These are phyloP conservation scores for Xylaria sp. DNA, from an alignment of 2,329 filamentous ascomycete genomes.

Conservation along the genomic window DNA sequence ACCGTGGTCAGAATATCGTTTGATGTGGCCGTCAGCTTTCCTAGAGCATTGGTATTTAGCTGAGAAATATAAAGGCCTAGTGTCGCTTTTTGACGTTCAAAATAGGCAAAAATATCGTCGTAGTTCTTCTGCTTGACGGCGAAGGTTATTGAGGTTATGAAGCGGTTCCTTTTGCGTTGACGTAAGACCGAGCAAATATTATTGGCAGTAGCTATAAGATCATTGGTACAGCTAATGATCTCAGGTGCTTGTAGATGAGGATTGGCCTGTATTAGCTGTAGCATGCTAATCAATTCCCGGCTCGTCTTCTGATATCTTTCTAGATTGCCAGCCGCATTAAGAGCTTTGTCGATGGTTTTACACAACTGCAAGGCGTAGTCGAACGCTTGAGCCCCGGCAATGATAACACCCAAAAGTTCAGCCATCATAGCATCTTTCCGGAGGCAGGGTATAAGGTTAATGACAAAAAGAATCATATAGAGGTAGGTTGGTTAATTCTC, in stretches of 20 bases:
- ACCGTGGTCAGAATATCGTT: slow-evolving; percentile 1
- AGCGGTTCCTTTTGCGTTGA: slow-evolving; percentile 1
- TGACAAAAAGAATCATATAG: neutral
- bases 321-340: neutral
- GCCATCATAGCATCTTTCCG: neutral
- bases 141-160: slow-evolving; percentile 12
- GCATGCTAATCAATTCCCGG: neutral
- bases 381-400: neutral
- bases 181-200: neutral
- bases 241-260: slow-evolving; percentile 3
- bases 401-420: neutral
- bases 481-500: neutral
- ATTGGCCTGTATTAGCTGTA: slow-evolving; percentile 7
- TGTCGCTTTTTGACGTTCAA: slow-evolving; percentile 11
- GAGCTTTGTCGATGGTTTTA: slow-evolving; percentile 3
- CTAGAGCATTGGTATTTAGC: neutral
- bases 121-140: slow-evolving; percentile 8
- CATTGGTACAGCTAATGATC: slow-evolving; percentile 7
- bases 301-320: slow-evolving; percentile 16
- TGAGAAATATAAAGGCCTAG: slow-evolving; percentile 8
- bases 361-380: slow-evolving; percentile 9
- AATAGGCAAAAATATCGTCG: neutral
- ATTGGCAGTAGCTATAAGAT: slow-evolving; percentile 4
- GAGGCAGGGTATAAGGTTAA: neutral
- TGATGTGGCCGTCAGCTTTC: neutral